Conservation (phyloP, 345 rosid species). For the Eucalyptus pauciflora region DNA sequence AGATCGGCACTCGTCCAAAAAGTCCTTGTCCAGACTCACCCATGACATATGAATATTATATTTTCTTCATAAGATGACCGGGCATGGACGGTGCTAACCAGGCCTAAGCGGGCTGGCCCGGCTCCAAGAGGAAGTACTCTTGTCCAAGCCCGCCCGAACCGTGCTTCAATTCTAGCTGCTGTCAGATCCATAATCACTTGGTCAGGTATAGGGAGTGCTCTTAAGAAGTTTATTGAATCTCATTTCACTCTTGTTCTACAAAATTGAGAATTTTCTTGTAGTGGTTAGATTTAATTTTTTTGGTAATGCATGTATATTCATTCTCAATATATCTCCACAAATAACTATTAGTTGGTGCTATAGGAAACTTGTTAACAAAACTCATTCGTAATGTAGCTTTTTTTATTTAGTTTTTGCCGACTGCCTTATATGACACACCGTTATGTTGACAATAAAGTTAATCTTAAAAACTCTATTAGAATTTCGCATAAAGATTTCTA, state of each 20-base stretch:
- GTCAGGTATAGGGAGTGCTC: background rate
- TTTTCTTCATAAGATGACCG: background rate
- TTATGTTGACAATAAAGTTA: rapidly evolving
- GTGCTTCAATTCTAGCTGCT: background rate
- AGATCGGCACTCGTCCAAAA: background rate
- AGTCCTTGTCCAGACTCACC: background rate
- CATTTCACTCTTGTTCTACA: background rate
- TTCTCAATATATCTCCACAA: background rate
- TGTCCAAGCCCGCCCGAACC: background rate
- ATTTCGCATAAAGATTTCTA: rapidly evolving
- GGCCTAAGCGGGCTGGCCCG: background rate
- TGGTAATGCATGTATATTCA: background rate
- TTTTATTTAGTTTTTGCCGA: rapidly evolving
- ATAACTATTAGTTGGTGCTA: background rate
- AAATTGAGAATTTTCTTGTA: background rate
- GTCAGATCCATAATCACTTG: background rate
- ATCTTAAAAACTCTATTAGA: rapidly evolving
- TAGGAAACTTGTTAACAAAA: background rate
- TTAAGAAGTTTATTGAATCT: background rate
- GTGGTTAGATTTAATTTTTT: background rate
- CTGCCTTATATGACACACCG: rapidly evolving
- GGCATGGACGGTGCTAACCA: background rate
- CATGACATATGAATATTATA: background rate
- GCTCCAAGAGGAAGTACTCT: background rate
- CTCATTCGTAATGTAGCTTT: background rate